Conservation (phyloP, 495 filamentous ascomycete species). For the Tricharina praecox region DNA sequence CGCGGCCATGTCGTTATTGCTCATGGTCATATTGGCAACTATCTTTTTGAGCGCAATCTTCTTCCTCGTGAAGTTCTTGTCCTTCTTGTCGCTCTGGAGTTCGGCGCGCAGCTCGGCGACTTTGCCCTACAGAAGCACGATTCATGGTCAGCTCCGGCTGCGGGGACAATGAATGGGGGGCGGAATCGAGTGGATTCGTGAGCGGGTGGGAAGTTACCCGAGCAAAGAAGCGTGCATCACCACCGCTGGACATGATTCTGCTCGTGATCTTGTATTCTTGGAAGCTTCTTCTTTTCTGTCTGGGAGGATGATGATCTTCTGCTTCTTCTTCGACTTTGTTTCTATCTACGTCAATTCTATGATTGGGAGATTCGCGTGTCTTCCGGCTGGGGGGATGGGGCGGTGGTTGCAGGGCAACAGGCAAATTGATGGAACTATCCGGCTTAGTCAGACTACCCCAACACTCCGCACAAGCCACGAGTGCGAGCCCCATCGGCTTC, state of each 20-base stretch:
- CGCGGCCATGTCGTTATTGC: conserved; percentile 98
- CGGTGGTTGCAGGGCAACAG: too few species aligned
- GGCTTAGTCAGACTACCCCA: too few species aligned
- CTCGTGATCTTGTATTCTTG: conserved; percentile 1
- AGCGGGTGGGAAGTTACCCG: conserved; percentile 50
- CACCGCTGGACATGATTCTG: conserved; percentile 60
- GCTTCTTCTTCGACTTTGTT: too few species aligned
- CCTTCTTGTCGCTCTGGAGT: conserved; percentile 88
- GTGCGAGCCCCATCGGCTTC: too few species aligned
- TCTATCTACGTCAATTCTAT: too few species aligned
- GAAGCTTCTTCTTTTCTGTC: too few species aligned
- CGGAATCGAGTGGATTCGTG: not conserved
- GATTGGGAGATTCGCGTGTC: too few species aligned
- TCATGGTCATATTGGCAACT: conserved; percentile 99
- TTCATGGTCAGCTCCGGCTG: not conserved
- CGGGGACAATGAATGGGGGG: not conserved
- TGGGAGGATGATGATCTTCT: too few species aligned
- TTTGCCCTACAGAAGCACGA: conserved; percentile 53
- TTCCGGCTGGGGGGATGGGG: too few species aligned
- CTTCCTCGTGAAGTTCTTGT: conserved; percentile 92
- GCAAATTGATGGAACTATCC: too few species aligned
- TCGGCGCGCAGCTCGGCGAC: conserved; percentile 92
- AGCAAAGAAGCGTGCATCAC: conserved; percentile 98
- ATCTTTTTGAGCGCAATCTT: conserved; percentile 99
- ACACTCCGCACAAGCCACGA: too few species aligned